A percentile compares a stretch with the other conserved stretches of the same genome.
phyloP scores from a whole-genome alignment of 148 eudicot genomes.

The Limonium bicolor region DNA sequence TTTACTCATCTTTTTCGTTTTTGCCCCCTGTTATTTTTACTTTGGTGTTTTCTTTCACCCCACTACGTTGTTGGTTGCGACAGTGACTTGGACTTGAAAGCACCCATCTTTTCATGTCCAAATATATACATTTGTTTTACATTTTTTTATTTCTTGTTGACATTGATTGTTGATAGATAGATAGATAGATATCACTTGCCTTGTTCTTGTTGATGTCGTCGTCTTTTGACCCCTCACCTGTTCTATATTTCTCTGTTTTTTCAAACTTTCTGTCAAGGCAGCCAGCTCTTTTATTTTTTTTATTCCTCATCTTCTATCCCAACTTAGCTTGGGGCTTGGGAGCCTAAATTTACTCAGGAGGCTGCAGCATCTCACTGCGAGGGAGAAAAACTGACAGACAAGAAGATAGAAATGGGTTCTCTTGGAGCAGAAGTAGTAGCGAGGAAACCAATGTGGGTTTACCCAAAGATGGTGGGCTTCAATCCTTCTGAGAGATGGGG shows the following conservation, averaged over 20 bases:
- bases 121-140: too few relatives aligned
- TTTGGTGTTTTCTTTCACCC: too few relatives aligned
- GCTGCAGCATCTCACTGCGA: neutral
- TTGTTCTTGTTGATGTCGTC: neutral
- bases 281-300: neutral
- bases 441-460: slow-evolving; percentile 74
- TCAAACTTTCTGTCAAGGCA: too few relatives aligned
- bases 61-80: slow-evolving; percentile 8
- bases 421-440: slow-evolving; percentile 24
- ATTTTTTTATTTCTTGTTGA: too few relatives aligned
- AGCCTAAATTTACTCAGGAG: slow-evolving; percentile 3
- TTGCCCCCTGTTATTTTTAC: too few relatives aligned
- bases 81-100: slow-evolving; percentile 6
- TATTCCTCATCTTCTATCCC: neutral
- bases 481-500: slow-evolving; percentile 96
- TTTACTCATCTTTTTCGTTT: too few relatives aligned
- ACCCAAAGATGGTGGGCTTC: slow-evolving; percentile 50
- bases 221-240: neutral
- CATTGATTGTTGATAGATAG: slow-evolving; percentile 2
- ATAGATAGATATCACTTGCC: slow-evolving; percentile 3
- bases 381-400: neutral
- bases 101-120: slow-evolving; percentile 9
- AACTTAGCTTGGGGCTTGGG: neutral
- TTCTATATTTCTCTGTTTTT: neutral
- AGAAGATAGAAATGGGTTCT: slow-evolving; percentile 61